Evolutionary conservation across 257 asterid species (phyloP), one percentile per base, ranked within the genome.

Genomic region (Jacaranda mimosifolia): DNA sequence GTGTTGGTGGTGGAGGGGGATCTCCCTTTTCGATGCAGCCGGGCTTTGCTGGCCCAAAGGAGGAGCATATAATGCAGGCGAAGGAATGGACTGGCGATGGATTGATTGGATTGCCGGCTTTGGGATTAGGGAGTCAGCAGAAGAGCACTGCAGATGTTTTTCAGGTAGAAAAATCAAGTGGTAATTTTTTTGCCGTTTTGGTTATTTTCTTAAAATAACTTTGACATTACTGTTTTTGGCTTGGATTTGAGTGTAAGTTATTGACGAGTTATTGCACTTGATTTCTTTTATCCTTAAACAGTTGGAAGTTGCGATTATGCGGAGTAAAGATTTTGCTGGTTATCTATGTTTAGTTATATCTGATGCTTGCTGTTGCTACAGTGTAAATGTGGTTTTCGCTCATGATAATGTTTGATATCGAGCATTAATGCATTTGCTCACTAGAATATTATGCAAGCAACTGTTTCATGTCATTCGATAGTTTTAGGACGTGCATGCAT

Each of bases 11-110:
- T 15, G 87, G 74, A 6, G 77, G 77, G 43, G 83, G 76, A 82
- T 83, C 93, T 35, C 84, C 81, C 59, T 87, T 89, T 36, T 79
- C 87, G 4, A 80, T 77, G 87, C 91, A 77, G 77, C 87, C 90
- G 59, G 90, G 77, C 7, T 87, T 88, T 75, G 87, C 83, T 42
- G 86, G 86, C 4, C 77, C 66, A 43, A 80, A 74, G 15, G 92
- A 78, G n/a, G 91, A 72, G 68, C 74, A n/a, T 10, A 42, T 42
- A 45, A 14, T 63, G 76, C 84, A 81, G 49, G 79, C 80, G 46
- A 68, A 68, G 52, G 96, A 83, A 12, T 91, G 97, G 98, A 87
- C 83, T 42, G 86, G 86, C 4, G 92, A 86, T 69, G 93, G 94
- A 39, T 82, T 87, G 56, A 84, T 78, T 67, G 94, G 95, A 36